Conservation (phyloP, 805 yeast genomes). For the Naumovozyma dairenensis region DNA sequence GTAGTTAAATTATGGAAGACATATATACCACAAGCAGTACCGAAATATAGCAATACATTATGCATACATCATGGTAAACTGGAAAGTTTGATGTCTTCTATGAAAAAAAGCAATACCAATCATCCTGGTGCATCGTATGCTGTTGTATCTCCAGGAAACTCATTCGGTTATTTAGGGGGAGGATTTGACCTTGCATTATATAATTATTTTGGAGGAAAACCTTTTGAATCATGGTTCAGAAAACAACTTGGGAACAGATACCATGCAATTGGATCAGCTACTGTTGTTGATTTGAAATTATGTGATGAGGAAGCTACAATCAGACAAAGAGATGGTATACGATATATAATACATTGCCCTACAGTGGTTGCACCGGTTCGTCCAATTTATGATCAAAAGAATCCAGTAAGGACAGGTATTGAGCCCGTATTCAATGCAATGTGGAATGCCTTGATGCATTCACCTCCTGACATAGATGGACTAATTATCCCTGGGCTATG, state of each 20-base stretch:
- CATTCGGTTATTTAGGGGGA: slow-evolving; percentile 41
- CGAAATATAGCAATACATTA: slow-evolving; percentile 5
- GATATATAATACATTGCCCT: slow-evolving; percentile 26
- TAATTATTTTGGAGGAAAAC: slow-evolving; percentile 18
- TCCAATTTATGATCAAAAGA: slow-evolving; percentile 9
- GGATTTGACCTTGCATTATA: slow-evolving; percentile 37
- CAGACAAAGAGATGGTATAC: slow-evolving; percentile 7
- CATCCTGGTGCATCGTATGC: slow-evolving; percentile 10
- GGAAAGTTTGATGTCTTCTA: slow-evolving; percentile 6
- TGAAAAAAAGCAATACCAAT: background rate
- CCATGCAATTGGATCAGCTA: slow-evolving; percentile 20
- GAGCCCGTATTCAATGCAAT: slow-evolving; percentile 23
- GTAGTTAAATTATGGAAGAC: slow-evolving; percentile 13
- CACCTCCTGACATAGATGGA: slow-evolving; percentile 16
- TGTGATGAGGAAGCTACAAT: slow-evolving; percentile 4
- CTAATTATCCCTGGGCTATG: slow-evolving; percentile 26
- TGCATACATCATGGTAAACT: slow-evolving; percentile 10
- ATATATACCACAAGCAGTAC: slow-evolving; percentile 5
- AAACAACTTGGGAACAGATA: slow-evolving; percentile 15
- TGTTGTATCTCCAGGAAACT: slow-evolving; percentile 44
- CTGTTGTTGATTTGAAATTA: slow-evolving; percentile 13
- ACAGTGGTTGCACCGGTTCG: slow-evolving; percentile 24
- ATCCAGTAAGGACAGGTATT: slow-evolving; percentile 17
- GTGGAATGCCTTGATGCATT: slow-evolving; percentile 18
- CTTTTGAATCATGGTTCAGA: slow-evolving; percentile 25